A percentile compares a stretch with the other conserved stretches of the same genome.
These are phyloP conservation scores for Corynascus novoguineensis DNA, from an alignment of 495 filamentous ascomycete genomes.

Conservation along the genomic window DNA sequence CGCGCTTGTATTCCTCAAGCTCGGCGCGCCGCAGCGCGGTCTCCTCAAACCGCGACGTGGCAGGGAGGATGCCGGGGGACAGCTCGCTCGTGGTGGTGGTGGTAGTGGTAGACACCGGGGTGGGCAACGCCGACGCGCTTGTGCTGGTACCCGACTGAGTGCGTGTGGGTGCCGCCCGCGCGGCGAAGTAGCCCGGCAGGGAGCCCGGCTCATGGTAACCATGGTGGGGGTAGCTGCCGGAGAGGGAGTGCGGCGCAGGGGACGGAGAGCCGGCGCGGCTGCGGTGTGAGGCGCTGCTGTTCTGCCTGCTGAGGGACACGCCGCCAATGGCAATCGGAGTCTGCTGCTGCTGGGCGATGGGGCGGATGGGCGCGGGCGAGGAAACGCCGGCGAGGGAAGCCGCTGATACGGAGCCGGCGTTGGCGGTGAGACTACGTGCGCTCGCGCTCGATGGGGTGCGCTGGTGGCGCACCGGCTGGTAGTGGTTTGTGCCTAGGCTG, in stretches of 20 bases:
- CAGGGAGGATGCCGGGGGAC: slow-evolving; percentile 45
- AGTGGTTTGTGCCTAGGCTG: slow-evolving; percentile 35
- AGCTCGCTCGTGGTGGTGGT: slow-evolving; percentile 26
- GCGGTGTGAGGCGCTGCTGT: slow-evolving; percentile 40
- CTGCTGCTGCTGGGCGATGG: slow-evolving; percentile 24
- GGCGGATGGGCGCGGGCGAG: slow-evolving; percentile 30
- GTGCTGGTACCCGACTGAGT: slow-evolving; percentile 1
- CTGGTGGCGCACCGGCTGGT: slow-evolving; percentile 37
- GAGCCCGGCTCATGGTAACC: slow-evolving; percentile 19
- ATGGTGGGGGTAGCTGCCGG: slow-evolving; percentile 21
- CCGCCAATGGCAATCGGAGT: slow-evolving; percentile 16
- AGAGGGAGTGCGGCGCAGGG: slow-evolving; percentile 18
- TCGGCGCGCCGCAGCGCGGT: slow-evolving; percentile 61
- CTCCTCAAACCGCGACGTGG: slow-evolving; percentile 65
- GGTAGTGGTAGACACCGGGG: slow-evolving; percentile 4
- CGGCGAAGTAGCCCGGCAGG: slow-evolving; percentile 30
- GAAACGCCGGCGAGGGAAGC: slow-evolving; percentile 32
- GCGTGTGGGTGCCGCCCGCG: slow-evolving; percentile 15
- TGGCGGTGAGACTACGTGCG: slow-evolving; percentile 50
- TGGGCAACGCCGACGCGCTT: slow-evolving; percentile 14
- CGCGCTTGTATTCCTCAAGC: slow-evolving; percentile 64
- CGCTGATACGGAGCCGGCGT: slow-evolving; percentile 35
- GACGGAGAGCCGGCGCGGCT: slow-evolving; percentile 41
- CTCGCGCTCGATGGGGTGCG: slow-evolving; percentile 48
- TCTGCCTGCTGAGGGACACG: slow-evolving; percentile 38